Evolutionary conservation across 495 filamentous ascomycete genomes (phyloP).

Genomic region (Amphirosellinia nigrospora): DNA sequence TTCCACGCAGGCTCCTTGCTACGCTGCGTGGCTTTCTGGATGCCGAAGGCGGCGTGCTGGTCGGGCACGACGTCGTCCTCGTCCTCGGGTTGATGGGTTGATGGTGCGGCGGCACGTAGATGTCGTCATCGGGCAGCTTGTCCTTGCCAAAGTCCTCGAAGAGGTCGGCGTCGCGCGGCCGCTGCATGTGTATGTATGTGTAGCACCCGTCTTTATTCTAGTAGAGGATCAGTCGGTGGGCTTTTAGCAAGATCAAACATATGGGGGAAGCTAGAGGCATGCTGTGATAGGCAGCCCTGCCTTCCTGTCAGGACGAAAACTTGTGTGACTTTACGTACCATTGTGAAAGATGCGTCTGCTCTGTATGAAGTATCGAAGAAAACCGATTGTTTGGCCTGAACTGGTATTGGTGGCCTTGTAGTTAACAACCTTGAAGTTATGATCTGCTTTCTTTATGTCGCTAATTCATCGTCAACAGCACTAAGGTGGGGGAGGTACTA

Average conservation of each 20-base stretch:
- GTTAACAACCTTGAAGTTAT: no score
- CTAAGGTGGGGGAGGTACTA: no score
- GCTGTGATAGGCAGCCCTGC: background rate
- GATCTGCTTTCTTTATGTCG: no score
- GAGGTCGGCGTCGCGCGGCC: conserved; percentile 80
- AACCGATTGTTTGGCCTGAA: background rate
- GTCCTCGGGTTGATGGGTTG: conserved; percentile 97
- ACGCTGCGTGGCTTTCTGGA: conserved; percentile 81
- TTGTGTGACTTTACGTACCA: background rate
- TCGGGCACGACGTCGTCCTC: conserved; percentile 98
- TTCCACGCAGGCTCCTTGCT: conserved; percentile 79
- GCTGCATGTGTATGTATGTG: conserved; percentile 87
- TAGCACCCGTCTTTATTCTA: conserved; percentile 89
- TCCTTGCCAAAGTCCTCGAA: conserved; percentile 87
- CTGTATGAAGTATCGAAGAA: background rate
- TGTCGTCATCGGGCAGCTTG: conserved; percentile 72
- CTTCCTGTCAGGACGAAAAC: background rate
- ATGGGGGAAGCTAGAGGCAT: background rate
- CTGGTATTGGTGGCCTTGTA: background rate
- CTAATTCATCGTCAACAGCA: no score
- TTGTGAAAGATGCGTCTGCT: background rate
- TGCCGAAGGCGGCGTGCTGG: conserved; percentile 96
- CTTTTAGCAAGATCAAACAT: background rate
- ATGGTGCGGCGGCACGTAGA: conserved; percentile 87
- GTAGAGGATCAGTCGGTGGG: background rate